Evolutionary conservation across 1,284 basidiomycete genomes (phyloP).

Genomic region (Cerioporus squamosus): DNA sequence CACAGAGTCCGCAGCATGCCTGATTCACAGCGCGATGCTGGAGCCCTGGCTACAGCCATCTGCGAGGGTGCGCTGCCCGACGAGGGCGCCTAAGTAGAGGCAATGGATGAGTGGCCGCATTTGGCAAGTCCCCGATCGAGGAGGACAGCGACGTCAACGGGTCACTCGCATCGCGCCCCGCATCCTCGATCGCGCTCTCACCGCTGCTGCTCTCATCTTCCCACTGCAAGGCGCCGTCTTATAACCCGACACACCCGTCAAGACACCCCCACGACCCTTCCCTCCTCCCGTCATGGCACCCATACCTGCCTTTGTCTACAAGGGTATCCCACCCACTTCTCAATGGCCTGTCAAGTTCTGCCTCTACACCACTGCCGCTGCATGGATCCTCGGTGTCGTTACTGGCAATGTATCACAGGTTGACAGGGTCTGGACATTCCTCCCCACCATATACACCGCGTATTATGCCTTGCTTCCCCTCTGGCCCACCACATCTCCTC

Average conservation of each 20-base stretch:
- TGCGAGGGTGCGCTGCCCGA: no score
- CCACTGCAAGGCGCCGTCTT: not conserved
- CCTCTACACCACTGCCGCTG: slow-evolving; percentile 46
- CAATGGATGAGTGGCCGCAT: no score
- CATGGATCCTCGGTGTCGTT: slow-evolving; percentile 63
- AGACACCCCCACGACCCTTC: not conserved
- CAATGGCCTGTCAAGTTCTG: slow-evolving; percentile 71
- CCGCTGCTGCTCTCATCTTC: not conserved
- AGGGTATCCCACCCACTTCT: slow-evolving; percentile 41
- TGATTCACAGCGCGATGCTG: no score
- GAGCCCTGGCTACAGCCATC: no score
- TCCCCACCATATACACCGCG: slow-evolving; percentile 79
- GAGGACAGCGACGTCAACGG: not conserved
- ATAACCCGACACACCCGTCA: not conserved
- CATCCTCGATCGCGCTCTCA: not conserved
- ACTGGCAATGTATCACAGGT: slow-evolving; percentile 89
- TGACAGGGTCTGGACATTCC: slow-evolving; percentile 64
- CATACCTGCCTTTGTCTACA: slow-evolving; percentile 8
- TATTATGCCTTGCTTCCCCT: slow-evolving; percentile 77
- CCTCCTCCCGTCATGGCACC: slow-evolving; percentile 16
- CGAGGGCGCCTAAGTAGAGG: no score
- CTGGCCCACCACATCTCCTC: slow-evolving; percentile 53
- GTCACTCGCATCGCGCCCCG: no score
- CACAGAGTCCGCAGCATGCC: no score
- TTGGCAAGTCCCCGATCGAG: no score